Percentiles rank a stretch among this genome's conserved stretches.
phyloP scores from a whole-genome alignment of 352 stramenopile genomes.

The Phytophthora fragariae region DNA sequence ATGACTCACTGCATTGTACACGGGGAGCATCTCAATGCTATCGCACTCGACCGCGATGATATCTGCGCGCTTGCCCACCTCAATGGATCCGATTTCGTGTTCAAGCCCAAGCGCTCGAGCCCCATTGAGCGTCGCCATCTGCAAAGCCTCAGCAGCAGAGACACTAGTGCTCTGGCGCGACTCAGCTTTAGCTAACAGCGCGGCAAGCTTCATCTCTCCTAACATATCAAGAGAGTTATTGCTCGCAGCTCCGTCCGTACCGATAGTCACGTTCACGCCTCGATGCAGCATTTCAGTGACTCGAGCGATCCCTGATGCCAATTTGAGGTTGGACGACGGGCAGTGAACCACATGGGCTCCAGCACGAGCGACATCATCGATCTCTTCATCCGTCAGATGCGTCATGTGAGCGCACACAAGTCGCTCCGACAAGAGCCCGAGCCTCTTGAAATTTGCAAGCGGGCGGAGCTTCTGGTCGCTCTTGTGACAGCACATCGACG shows the following conservation, averaged over 20 bases:
- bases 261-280: conserved; percentile 84
- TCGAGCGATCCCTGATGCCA: conserved; percentile 80
- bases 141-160: conserved; percentile 55
- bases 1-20: conserved; percentile 85
- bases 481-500: conserved; percentile 78
- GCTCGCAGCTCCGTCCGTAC: conserved; percentile 81
- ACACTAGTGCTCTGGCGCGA: conserved; percentile 60
- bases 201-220: conserved; percentile 83
- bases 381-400: conserved; percentile 85
- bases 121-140: conserved; percentile 90
- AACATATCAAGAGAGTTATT: conserved; percentile 92
- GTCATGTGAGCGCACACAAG: conserved; percentile 78
- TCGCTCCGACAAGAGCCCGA: conserved; percentile 69
- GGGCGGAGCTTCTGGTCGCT: conserved; percentile 70
- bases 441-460: conserved; percentile 73
- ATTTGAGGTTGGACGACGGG: conserved; percentile 88
- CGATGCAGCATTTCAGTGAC: conserved; percentile 70
- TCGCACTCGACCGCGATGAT: conserved; percentile 77
- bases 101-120: conserved; percentile 80
- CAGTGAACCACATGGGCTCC: conserved; percentile 82
- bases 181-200: conserved; percentile 78
- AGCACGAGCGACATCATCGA: conserved; percentile 57
- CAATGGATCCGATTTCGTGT: conserved; percentile 74
- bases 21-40: conserved; percentile 79
- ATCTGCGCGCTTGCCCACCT: conserved; percentile 84